Evolutionary conservation across 2,329 filamentous ascomycete species (phyloP).

Genomic region (Myriosclerotinia scirpicola): DNA sequence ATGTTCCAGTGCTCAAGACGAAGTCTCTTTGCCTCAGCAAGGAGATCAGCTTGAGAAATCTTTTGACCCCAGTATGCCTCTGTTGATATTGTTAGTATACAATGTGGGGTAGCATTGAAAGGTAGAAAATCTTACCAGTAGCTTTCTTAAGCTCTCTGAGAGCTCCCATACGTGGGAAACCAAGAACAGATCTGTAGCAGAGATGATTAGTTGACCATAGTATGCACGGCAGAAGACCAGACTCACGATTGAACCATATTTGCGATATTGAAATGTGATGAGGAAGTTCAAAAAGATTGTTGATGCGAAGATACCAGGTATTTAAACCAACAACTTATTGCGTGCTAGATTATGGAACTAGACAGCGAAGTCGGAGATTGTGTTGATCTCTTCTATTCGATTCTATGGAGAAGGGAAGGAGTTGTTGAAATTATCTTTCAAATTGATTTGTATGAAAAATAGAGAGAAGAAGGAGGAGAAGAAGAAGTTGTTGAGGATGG

Average conservation of each 20-base stretch:
- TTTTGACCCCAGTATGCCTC: slow-evolving; percentile 98
- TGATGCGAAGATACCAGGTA: background rate
- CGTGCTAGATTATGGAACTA: slow-evolving; percentile 21
- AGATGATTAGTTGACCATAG: slow-evolving; percentile 26
- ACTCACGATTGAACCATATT: slow-evolving; percentile 63
- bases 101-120: slow-evolving; percentile 18
- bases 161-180: slow-evolving; percentile 98
- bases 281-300: background rate
- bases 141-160: slow-evolving; percentile 99
- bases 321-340: slow-evolving; percentile 9
- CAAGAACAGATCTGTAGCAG: slow-evolving; percentile 66
- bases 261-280: slow-evolving; percentile 34
- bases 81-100: slow-evolving; percentile 20
- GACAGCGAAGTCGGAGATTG: slow-evolving; percentile 21
- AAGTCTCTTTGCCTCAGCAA: slow-evolving; percentile 94
- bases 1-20: slow-evolving; percentile 98
- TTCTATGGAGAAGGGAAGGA: background rate
- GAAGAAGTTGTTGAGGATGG: background rate
- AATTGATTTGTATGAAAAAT: background rate
- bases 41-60: slow-evolving; percentile 85
- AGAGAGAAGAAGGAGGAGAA: background rate
- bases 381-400: slow-evolving; percentile 11
- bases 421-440: background rate
- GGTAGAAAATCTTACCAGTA: slow-evolving; percentile 49
- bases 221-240: slow-evolving; percentile 8